These are phyloP conservation scores for Kalanchoe fedtschenkoi DNA, from an alignment of 164 flowering plant genomes.

Conservation along the genomic window DNA sequence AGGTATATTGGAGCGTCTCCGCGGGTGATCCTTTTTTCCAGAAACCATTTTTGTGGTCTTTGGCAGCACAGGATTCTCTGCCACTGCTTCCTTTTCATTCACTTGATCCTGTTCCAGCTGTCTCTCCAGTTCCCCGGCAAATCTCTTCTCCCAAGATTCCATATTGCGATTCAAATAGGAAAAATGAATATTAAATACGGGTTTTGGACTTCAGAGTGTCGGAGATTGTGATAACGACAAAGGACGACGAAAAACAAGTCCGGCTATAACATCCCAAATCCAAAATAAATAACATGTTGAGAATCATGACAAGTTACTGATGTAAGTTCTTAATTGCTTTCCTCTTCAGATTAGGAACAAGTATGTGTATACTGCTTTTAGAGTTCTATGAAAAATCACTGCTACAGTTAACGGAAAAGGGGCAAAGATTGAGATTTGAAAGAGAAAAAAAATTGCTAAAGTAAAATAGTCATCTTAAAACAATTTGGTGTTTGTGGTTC, in stretches of 20 bases:
- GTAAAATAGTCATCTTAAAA: neutral
- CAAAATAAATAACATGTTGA: neutral
- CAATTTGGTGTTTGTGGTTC: no score
- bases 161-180: neutral
- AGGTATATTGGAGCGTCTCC: neutral
- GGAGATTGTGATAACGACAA: neutral
- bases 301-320: conserved; percentile 1
- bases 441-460: neutral
- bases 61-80: neutral
- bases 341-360: neutral
- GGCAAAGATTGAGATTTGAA: neutral
- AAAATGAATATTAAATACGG: neutral
- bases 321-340: neutral
- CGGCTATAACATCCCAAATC: neutral
- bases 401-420: neutral
- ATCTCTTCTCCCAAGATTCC: neutral
- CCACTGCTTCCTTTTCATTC: neutral
- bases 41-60: neutral
- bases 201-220: neutral
- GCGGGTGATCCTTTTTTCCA: neutral
- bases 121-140: neutral
- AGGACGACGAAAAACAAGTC: neutral
- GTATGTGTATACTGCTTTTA: neutral
- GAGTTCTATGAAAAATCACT: neutral
- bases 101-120: neutral